These are phyloP conservation scores for Pseudozyma sp. DNA, from an alignment of 1,284 basidiomycete genomes.

Conservation along the genomic window DNA sequence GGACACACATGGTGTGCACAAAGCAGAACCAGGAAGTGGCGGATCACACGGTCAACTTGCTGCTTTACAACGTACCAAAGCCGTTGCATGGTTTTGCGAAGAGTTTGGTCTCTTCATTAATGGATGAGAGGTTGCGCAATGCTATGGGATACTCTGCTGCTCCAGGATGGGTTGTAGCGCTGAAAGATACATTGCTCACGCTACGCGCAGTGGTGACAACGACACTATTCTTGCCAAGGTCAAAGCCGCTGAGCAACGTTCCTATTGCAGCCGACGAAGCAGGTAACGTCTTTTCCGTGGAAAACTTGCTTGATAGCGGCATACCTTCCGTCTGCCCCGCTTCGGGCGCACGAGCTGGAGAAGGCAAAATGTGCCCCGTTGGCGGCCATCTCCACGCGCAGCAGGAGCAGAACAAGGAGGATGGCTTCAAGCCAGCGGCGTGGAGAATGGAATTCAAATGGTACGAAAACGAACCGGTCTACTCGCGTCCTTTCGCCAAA, in stretches of 20 bases:
- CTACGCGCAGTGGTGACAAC: conserved; percentile 13
- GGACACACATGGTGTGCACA: conserved; percentile 29
- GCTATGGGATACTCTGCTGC: conserved; percentile 36
- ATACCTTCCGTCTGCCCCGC: conserved; percentile 45
- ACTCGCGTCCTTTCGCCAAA: conserved; percentile 22
- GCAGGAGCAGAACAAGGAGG: background rate
- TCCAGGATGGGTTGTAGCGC: conserved; percentile 11
- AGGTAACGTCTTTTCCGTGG: conserved; percentile 29
- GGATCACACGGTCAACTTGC: conserved; percentile 39
- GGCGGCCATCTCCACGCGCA: conserved; percentile 24
- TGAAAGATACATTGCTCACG: conserved; percentile 26
- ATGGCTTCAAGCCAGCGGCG: conserved; percentile 18
- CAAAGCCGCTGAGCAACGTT: conserved; percentile 21
- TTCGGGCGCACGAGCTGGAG: conserved; percentile 28
- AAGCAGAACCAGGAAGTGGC: conserved; percentile 42
- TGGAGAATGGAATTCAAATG: conserved; percentile 44
- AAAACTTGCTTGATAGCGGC: conserved; percentile 26
- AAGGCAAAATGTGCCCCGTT: conserved; percentile 48
- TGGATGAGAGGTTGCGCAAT: conserved; percentile 36
- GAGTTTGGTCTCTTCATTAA: conserved; percentile 27
- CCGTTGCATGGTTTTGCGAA: conserved; percentile 28
- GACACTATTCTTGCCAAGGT: conserved; percentile 22
- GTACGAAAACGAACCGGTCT: conserved; percentile 51
- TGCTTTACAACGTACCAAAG: conserved; percentile 27
- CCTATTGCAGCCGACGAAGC: conserved; percentile 27